Evolutionary conservation across 495 filamentous ascomycete genomes (phyloP).

Genomic region (Thermothielavioides terrestris): DNA sequence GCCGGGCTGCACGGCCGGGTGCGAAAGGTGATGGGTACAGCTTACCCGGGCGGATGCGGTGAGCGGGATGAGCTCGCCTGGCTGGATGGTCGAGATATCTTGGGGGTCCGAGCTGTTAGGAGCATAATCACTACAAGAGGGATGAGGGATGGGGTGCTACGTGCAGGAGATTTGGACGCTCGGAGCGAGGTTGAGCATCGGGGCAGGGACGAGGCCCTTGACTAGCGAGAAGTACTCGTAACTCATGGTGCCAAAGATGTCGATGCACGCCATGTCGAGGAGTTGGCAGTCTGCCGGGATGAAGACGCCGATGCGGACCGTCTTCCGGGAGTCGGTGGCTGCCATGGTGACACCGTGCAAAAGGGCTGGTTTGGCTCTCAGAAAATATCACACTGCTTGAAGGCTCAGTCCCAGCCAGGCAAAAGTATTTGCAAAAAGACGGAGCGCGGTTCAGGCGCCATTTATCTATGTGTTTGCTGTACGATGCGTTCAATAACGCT

Average conservation of each 20-base stretch:
- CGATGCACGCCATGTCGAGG: conserved; percentile 41
- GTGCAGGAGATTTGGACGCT: conserved; percentile 31
- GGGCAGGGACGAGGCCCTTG: conserved; percentile 21
- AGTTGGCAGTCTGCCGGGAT: conserved; percentile 37
- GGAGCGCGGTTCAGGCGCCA: neutral
- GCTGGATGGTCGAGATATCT: conserved; percentile 33
- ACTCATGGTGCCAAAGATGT: conserved; percentile 39
- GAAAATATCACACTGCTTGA: neutral
- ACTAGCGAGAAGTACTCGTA: conserved; percentile 36
- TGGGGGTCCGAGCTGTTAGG: neutral
- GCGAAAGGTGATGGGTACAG: conserved; percentile 34
- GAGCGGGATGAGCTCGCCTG: conserved; percentile 22
- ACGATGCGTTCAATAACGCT: neutral
- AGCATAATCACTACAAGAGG: no score
- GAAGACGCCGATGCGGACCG: conserved; percentile 38
- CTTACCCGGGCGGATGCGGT: conserved; percentile 29
- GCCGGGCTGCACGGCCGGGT: conserved; percentile 39
- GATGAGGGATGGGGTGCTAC: neutral
- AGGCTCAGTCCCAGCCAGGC: no score
- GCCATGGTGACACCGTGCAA: neutral
- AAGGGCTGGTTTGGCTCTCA: neutral
- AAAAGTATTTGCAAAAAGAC: neutral
- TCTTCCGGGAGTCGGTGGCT: conserved; percentile 1
- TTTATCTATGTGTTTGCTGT: neutral
- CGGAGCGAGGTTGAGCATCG: conserved; percentile 32